Base-by-base conservation (phyloP, 352 stramenopile species). In the Pythium pyrilobum region DNA sequence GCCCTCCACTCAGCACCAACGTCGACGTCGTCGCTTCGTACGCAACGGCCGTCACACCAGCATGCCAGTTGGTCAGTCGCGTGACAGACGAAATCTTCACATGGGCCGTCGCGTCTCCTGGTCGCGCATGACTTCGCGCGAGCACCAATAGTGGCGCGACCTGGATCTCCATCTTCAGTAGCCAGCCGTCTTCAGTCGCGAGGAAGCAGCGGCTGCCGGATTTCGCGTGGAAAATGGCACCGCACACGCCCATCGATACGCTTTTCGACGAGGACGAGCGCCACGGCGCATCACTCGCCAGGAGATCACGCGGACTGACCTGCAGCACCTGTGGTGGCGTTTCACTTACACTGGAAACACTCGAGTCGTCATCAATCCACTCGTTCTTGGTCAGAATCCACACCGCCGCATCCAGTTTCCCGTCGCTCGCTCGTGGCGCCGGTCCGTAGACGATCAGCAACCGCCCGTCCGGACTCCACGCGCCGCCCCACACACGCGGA, bases 11-110 rank as follows among this genome's bases (percentile, higher is more conserved):
- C 25, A 91, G 29, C 39, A 89, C 76, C 3, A 91, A 61, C 20
- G 61, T 82, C 0, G 48, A 52, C 18, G 36, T 81, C 3, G 31
- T 18, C 0, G 43, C 32, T 18, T 84, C 71, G 47, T 77, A 88
- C 20, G 69, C 59, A 21, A 64, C 75, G 0, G 73, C 64, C 2
- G 63, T 76, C 33, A 88, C 58, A 0, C 67, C 66, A 1, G 75
- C 67, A 48, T 90, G 80, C 80, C 80, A 90, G 25, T 85, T 71
- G 3, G 57, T 62, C 18, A 88, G 39, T 13, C 62, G 66, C 48
- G 74, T 81, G 23, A 75, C 60, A 3, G 69, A 39, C 16, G 64
- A 64, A 44, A 87, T 66, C 16, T 57, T 59, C 47, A 85, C 68
- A 7, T 81, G 32, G 5, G 28, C 18, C 21, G 16, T 41, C 3